Percentiles rank a stretch among this genome's conserved stretches.
These are phyloP conservation scores for Ogataea angusta DNA, from an alignment of 805 yeast species.

Conservation along the genomic window DNA sequence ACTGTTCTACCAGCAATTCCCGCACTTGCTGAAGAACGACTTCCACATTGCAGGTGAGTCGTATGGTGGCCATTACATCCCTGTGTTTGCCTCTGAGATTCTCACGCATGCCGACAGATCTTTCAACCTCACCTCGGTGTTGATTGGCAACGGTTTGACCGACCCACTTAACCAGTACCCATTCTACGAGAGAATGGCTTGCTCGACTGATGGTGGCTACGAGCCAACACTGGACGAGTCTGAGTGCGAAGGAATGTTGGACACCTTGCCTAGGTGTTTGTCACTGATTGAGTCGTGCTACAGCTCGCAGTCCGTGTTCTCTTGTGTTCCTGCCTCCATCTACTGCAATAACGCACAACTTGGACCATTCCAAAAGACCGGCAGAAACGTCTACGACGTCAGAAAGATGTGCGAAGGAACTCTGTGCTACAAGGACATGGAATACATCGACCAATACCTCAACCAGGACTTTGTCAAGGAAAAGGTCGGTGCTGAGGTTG, in stretches of 20 bases:
- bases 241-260: conserved; percentile 63
- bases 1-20: conserved; percentile 80
- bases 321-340: conserved; percentile 62
- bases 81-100: conserved; percentile 59
- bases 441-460: conserved; percentile 48
- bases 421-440: conserved; percentile 51
- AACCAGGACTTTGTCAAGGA: conserved; percentile 52
- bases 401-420: conserved; percentile 51
- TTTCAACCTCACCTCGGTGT: conserved; percentile 68
- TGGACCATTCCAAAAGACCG: conserved; percentile 56
- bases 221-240: conserved; percentile 68
- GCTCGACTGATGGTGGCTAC: conserved; percentile 78
- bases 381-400: conserved; percentile 63
- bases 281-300: conserved; percentile 65
- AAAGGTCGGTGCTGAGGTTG: conserved; percentile 54
- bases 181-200: conserved; percentile 90
- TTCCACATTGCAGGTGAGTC: conserved; percentile 86
- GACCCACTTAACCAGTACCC: conserved; percentile 77
- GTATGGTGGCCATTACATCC: conserved; percentile 82
- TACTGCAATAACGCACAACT: conserved; percentile 61
- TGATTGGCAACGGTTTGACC: conserved; percentile 92
- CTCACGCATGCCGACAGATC: conserved; percentile 50
- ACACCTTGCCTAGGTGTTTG: conserved; percentile 62
- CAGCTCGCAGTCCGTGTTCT: conserved; percentile 49
- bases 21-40: conserved; percentile 53